phyloP scores from a whole-genome alignment of 2,329 filamentous ascomycete genomes.

The Capronia epimyces region DNA sequence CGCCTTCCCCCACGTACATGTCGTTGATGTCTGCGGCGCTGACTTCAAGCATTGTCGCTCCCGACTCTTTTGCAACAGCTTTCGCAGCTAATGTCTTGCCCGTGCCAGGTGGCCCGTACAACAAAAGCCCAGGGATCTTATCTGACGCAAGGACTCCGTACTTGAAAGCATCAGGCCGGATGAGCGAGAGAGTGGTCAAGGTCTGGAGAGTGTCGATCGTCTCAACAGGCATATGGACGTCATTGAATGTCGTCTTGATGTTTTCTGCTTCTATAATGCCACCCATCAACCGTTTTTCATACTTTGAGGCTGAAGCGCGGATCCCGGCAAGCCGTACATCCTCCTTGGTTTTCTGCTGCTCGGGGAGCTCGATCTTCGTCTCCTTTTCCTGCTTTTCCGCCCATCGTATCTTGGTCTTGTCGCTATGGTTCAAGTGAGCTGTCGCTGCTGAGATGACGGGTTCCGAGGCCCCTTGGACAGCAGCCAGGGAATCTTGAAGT shows the following conservation, averaged over 20 bases:
- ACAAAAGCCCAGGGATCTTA: conserved; percentile 79
- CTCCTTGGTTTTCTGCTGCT: conserved; percentile 33
- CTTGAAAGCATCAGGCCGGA: conserved; percentile 87
- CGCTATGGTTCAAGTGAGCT: conserved; percentile 39
- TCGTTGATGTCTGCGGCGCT: conserved; percentile 89
- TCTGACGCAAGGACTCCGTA: conserved; percentile 91
- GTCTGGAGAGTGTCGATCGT: conserved; percentile 85
- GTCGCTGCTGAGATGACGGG: conserved; percentile 34
- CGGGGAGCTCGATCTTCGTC: conserved; percentile 8
- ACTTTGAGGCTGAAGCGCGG: conserved; percentile 59
- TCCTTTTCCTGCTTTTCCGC: conserved; percentile 25
- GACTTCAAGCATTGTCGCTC: conserved; percentile 72
- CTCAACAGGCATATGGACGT: conserved; percentile 75
- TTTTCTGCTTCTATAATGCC: conserved; percentile 77
- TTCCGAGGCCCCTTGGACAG: conserved; percentile 7
- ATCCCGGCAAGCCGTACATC: conserved; percentile 44
- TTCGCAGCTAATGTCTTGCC: conserved; percentile 61
- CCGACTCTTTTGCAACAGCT: conserved; percentile 59
- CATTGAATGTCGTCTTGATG: conserved; percentile 79
- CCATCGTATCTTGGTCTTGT: conserved; percentile 45
- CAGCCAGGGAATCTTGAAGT: conserved; percentile 29
- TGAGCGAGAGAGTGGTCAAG: conserved; percentile 77
- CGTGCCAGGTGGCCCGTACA: conserved; percentile 75
- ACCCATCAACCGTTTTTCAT: conserved; percentile 75
- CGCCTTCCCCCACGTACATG: conserved; percentile 92